Percentiles rank a stretch among this genome's conserved stretches.
Conservation (phyloP, 1,284 basidiomycete species). For the Exsudoporus floridanus region DNA sequence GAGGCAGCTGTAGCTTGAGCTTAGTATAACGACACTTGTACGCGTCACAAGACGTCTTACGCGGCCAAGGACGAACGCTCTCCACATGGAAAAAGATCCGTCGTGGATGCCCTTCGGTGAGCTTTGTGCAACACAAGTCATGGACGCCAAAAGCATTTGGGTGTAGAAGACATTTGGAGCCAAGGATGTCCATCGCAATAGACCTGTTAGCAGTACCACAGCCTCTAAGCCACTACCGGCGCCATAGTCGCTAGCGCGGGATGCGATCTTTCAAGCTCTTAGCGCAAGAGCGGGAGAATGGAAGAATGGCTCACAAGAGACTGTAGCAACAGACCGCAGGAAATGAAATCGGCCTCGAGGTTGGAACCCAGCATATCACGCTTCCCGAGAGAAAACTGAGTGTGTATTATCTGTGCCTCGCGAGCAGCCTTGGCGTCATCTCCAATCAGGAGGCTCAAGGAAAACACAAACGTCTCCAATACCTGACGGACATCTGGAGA, state of each 20-base stretch:
- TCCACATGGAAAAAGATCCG: conserved; percentile 53
- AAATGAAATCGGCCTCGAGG: conserved; percentile 62
- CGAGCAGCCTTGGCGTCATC: conserved; percentile 65
- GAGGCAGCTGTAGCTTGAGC: conserved; percentile 52
- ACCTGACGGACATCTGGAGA: conserved; percentile 50
- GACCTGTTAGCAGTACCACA: conserved; percentile 54
- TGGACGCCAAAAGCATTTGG: conserved; percentile 60
- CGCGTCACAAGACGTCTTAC: conserved; percentile 40
- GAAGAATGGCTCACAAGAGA: conserved; percentile 47
- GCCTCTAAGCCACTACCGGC: conserved; percentile 57
- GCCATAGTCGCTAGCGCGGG: conserved; percentile 59
- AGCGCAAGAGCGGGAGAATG: not conserved
- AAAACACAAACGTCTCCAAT: conserved; percentile 59
- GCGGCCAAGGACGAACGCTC: conserved; percentile 67
- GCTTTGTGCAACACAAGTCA: conserved; percentile 60
- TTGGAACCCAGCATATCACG: conserved; percentile 53
- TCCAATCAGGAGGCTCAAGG: conserved; percentile 57
- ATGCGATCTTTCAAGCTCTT: conserved; percentile 47
- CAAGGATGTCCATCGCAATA: conserved; percentile 67
- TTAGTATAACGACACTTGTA: conserved; percentile 1
- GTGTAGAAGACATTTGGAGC: conserved; percentile 65
- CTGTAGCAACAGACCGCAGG: conserved; percentile 59
- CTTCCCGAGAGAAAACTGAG: conserved; percentile 58
- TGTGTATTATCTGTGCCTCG: conserved; percentile 69
- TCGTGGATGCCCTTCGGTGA: conserved; percentile 34